Base-by-base conservation (phyloP, 805 yeast genomes). In the Schizosaccharomyces japonicus region DNA sequence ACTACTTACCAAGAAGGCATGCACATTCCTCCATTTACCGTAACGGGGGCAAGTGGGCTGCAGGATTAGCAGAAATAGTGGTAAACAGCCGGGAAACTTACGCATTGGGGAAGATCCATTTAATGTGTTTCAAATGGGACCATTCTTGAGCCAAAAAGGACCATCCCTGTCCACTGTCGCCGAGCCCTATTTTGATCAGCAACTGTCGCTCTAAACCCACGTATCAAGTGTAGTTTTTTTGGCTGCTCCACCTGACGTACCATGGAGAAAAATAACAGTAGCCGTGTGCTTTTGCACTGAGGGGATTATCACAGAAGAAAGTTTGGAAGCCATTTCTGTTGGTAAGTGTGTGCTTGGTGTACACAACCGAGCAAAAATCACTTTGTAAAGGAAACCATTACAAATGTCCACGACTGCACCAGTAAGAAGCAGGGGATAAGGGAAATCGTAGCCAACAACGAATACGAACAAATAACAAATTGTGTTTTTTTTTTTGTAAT, bases 91-190 rank as follows among this genome's bases (percentile, higher is more conserved):
- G n/a, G 36, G 17, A 32, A 10, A 36, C 42, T 17, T 36, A 36
- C 42, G 98, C 95, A 58, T 78, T 76, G 4, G 98, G 98, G 55
- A 90, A 81, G n/a, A 85, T 69, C 55, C 79, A 84, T 54, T 76
- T 77, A 53, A 71, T 69, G 54, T 69, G 74, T 53, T 63, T 66
- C 55, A 69, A 77, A 5, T 17, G 13, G 19, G 65, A 58, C 39
- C 64, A 60, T 47, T 52, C 48, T 8, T 53, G 52, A 3, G 90
- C 80, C 36, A 87, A 63, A 66, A 81, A 82, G 42, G 72, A 66
- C 95, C 95, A 87, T 1, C 95, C 95, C 15, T 69, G 67, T 3
- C 94, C 95, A 0, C 82, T 61, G 60, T 87, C 96, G 7, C 98
- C 98, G 15, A 87, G 66, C 0, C 98, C 96, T 59, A 90, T 96